Base-by-base conservation (phyloP, 805 yeast species). In the Hanseniaspora lachancei region DNA sequence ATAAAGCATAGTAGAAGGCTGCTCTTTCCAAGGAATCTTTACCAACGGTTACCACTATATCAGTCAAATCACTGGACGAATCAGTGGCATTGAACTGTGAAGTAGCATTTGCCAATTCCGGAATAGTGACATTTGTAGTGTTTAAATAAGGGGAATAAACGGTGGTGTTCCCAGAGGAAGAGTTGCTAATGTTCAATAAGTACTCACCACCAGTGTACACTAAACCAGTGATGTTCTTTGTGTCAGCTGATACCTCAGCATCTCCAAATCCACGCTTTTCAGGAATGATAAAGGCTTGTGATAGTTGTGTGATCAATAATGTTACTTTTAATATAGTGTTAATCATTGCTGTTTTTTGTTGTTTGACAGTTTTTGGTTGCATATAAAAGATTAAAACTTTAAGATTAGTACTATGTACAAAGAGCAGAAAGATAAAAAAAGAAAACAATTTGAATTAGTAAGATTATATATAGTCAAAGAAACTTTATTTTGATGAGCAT, bases 1-100 rank as follows among this genome's bases (percentile, higher is more conserved):
- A 56, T 16, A 64, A 52, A 18, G 62, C 59, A 44, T 62, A 56
- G 51, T 63, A 65, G 63, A 65, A 65, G 49, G 66, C 66, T 44
- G 65, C 57, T 29, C 62, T 57, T 57, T 62, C 67, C 27, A 65
- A 47, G 18, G 65, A 59, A n/a, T 57, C 57, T 34, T 51, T 58
- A 34, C 58, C 57, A n/a, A 62, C 59, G 13, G 63, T 54, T 24
- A 65, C 55, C 23, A 64, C 64, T 20, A 61, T 60, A 54, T 62
- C 60, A 16, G 64, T 58, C 35, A 58, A 48, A 16, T 63, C 41
- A 35, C 59, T 47, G 58, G 64, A 62, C 44, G 55, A 62, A n/a
- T 58, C 53, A 23, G 57, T 58, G 5, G 63, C 38, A 47, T 64
- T 63, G 32, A 62, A 57, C 7, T 47, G 27, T 3, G 51, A 24